A percentile compares a stretch with the other conserved stretches of the same genome.
Conservation (phyloP, 1,284 basidiomycete species). For the Rhodotorula sp. region DNA sequence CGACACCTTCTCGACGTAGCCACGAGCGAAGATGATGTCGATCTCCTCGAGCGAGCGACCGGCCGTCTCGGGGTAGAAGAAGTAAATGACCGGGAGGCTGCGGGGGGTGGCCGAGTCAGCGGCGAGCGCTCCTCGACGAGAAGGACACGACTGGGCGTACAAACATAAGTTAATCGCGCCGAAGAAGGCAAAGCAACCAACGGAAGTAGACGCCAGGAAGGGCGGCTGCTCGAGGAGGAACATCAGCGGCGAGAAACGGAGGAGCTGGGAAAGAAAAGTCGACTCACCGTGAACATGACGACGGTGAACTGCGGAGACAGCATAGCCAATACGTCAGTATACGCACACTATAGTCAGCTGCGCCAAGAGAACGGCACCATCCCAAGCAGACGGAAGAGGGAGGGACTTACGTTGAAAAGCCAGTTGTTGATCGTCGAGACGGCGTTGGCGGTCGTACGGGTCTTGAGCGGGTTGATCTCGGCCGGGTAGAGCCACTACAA, state of each 20-base stretch:
- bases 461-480: constrained; percentile 57
- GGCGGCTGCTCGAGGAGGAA: not conserved
- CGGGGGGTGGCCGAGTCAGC: not conserved
- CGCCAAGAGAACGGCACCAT: not conserved
- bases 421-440: constrained; percentile 56
- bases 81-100: constrained; percentile 33
- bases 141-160: not conserved
- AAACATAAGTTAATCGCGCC: constrained; percentile 38
- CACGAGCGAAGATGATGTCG: constrained; percentile 46
- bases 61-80: constrained; percentile 43
- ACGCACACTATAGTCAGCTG: not conserved
- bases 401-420: constrained; percentile 23
- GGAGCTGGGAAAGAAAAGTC: constrained; percentile 21
- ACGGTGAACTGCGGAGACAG: constrained; percentile 29
- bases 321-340: not conserved
- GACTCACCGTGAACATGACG: constrained; percentile 43
- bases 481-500: constrained; percentile 57
- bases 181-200: constrained; percentile 31
- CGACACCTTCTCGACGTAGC: constrained; percentile 39
- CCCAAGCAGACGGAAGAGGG: not conserved
- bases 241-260: not conserved
- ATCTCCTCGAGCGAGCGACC: constrained; percentile 43
- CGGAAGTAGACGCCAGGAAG: not conserved
- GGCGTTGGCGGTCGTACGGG: constrained; percentile 58
- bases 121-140: not conserved